Base-by-base conservation (phyloP, 148 eudicot genomes). In the Vaccinium myrtillus region DNA sequence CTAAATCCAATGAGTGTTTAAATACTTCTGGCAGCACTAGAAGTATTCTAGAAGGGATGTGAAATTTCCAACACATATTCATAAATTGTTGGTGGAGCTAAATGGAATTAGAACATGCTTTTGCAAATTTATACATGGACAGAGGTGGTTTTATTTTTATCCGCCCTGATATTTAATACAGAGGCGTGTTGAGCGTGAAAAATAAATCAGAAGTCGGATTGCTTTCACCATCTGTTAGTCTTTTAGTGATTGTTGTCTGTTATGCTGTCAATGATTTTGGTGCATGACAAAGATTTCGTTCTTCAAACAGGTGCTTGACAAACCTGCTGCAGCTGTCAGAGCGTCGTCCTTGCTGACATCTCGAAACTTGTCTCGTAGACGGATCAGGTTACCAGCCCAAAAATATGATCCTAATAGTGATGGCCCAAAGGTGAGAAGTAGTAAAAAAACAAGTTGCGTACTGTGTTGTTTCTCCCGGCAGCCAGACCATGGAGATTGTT, bases 381-480 rank as follows among this genome's bases (percentile, higher is more conserved):
- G 83, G 9, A 85, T 85, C 77, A 78, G 78, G 75, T 67, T 91
- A 78, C 91, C 83, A 75, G 82, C 84, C 82, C 88, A 84, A 86
- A 93, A 88, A 80, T 87, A 87, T 84, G 88, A 87, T 48, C 88
- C 93, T 23, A 87, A 86, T 81, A 86, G 82, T 43, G 88, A 89
- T 85, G 89, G 73, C 69, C 85, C 90, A 70, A 90, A 91, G 98
- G 98, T 94, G 87, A 91, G 88, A 74, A 85, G 48, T 14, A 21
- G 4, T 70, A 9, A 61, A 43, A 43, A 43, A 23, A 23, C 30
- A 21, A 53, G 59, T 54, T 43, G 63, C 19, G 5, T 65, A 23
- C 25, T 23, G 30, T 23, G 71, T 10, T 23, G 71, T 65, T 65
- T 65, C 32, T 43, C 46, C 32, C 81, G 30, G 5, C 81, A 63